phyloP scores from a whole-genome alignment of 78 protist genomes.

The Tieghemostelium lacteum region DNA sequence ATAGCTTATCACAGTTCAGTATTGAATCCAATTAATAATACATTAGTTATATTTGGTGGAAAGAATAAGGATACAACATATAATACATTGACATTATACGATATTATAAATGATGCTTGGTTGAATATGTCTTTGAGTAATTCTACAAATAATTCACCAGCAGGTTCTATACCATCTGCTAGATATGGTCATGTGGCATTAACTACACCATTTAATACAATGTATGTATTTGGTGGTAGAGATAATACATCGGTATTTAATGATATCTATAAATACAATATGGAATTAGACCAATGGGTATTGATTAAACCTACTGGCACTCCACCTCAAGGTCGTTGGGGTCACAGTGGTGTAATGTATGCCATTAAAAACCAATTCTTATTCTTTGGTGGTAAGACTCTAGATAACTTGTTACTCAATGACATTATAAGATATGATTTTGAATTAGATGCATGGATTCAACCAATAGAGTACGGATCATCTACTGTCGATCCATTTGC shows the following conservation, averaged over 20 bases:
- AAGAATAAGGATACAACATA: background rate
- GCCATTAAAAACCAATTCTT: constrained; percentile 8
- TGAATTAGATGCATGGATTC: constrained; percentile 24
- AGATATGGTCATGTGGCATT: constrained; percentile 41
- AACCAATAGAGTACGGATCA: background rate
- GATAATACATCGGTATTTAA: background rate
- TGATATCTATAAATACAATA: constrained; percentile 58
- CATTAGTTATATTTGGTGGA: constrained; percentile 61
- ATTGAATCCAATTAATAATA: constrained; percentile 38
- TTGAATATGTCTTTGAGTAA: background rate
- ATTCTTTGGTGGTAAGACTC: constrained; percentile 28
- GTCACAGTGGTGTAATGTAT: constrained; percentile 47
- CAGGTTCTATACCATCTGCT: constrained; percentile 7
- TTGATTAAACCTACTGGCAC: background rate
- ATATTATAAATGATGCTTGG: constrained; percentile 49
- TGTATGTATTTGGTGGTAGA: constrained; percentile 72
- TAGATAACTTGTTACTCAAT: background rate
- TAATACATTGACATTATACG: constrained; percentile 10
- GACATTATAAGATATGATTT: constrained; percentile 36
- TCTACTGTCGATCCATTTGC: background rate
- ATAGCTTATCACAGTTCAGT: constrained; percentile 38
- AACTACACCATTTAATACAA: constrained; percentile 11
- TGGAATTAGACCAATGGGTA: constrained; percentile 32
- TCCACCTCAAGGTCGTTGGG: constrained; percentile 24
- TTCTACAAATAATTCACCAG: background rate